Evolutionary conservation across 352 stramenopile genomes (phyloP).

Genomic region (Phytophthora fragariae): DNA sequence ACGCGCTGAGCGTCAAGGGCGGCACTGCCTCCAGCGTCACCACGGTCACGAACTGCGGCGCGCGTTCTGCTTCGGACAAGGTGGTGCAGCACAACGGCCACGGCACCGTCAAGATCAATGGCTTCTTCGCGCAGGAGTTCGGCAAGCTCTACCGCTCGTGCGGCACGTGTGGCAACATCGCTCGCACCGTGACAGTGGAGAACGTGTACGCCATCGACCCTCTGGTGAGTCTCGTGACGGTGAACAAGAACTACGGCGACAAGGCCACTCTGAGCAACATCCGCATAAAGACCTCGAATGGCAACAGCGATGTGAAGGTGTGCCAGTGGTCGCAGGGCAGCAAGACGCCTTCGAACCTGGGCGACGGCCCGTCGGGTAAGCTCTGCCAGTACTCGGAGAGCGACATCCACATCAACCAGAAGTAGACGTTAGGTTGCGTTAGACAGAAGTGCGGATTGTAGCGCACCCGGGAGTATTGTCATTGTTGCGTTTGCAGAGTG

Average conservation of each 20-base stretch:
- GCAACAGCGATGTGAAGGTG: conserved; percentile 27
- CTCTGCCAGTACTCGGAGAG: conserved; percentile 34
- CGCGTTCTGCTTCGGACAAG: conserved; percentile 49
- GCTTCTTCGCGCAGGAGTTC: conserved; percentile 16
- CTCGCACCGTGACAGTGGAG: conserved; percentile 35
- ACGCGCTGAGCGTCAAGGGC: too few relatives aligned
- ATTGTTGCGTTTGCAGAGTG: conserved; percentile 23
- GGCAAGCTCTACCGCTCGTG: conserved; percentile 31
- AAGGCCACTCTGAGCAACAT: conserved; percentile 46
- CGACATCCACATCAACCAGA: conserved; percentile 31
- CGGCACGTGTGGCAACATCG: conserved; percentile 30
- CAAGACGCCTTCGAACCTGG: conserved; percentile 26
- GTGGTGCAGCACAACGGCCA: conserved; percentile 44
- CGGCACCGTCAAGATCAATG: conserved; percentile 20
- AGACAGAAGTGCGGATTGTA: conserved; percentile 13
- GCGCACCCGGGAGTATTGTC: conserved; percentile 12
- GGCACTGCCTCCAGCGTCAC: conserved; percentile 23
- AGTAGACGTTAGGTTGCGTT: conserved; percentile 2
- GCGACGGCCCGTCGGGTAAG: conserved; percentile 27
- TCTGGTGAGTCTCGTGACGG: conserved; percentile 39
- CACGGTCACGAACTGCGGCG: conserved; percentile 32
- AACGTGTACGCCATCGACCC: conserved; percentile 47
- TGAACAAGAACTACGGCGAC: conserved; percentile 50
- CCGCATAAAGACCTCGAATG: conserved; percentile 24
- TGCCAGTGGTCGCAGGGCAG: conserved; percentile 39